A percentile compares a stretch with the other conserved stretches of the same genome.
Evolutionary conservation across 345 rosid genomes (phyloP).

Genomic region (Brassica cretica): DNA sequence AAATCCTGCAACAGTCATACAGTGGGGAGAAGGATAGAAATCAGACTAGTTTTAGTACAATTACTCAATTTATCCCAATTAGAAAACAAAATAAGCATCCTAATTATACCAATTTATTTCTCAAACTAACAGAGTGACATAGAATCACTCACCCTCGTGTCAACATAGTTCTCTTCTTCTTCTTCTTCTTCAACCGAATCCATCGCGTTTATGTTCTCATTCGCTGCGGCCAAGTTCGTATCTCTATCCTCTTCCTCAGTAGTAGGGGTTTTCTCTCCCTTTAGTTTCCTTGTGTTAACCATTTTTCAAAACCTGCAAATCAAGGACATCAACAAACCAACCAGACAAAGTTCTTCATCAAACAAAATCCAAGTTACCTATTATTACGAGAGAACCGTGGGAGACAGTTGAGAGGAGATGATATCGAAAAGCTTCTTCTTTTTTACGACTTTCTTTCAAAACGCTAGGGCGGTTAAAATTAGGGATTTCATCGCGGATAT

Average conservation of each 20-base stretch:
- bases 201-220: too few species aligned
- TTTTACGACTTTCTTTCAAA: not conserved
- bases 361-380: too few species aligned
- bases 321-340: too few species aligned
- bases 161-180: too few species aligned
- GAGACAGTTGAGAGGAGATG: not conserved
- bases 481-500: not conserved
- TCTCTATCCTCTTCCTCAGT: too few species aligned
- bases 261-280: not conserved
- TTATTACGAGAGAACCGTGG: not conserved
- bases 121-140: not conserved
- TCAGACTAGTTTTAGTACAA: not conserved
- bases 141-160: too few species aligned
- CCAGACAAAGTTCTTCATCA: not conserved
- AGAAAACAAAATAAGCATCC: not conserved
- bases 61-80: not conserved
- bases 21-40: not conserved
- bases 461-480: not conserved
- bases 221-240: too few species aligned
- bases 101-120: too few species aligned
- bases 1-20: too few species aligned
- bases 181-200: not conserved
- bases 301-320: not conserved
- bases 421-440: not conserved
- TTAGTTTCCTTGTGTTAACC: not conserved